These are phyloP conservation scores for Endocalyx cinctus DNA, from an alignment of 2,329 filamentous ascomycete species.

Conservation along the genomic window DNA sequence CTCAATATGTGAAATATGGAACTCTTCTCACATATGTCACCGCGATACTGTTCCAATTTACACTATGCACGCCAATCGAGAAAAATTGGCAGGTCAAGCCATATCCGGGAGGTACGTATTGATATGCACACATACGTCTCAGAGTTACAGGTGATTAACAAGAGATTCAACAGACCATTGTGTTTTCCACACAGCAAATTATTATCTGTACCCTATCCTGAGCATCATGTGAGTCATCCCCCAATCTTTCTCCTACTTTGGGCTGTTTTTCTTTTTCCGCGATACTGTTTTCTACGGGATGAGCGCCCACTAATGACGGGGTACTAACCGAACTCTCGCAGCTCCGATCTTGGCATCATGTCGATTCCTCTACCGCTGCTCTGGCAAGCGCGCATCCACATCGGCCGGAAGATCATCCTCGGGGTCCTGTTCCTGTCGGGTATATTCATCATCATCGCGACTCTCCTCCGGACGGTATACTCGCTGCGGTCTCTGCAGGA, in stretches of 20 bases:
- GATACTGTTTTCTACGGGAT: too few relatives aligned
- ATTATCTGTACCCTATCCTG: conserved; percentile 8
- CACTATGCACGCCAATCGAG: conserved; percentile 23
- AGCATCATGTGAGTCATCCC: conserved; percentile 1
- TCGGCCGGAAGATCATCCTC: conserved; percentile 18
- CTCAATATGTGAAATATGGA: conserved; percentile 17
- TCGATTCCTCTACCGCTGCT: conserved; percentile 18
- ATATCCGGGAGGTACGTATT: conserved; percentile 18
- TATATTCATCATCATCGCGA: conserved; percentile 23
- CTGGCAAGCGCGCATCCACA: conserved; percentile 12
- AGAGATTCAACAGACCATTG: too few relatives aligned
- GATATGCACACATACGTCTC: too few relatives aligned
- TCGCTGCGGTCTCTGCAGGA: conserved; percentile 16
- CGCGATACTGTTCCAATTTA: conserved; percentile 24
- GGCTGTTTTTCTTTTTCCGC: too few relatives aligned
- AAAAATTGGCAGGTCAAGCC: conserved; percentile 28
- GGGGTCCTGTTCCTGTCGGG: conserved; percentile 21
- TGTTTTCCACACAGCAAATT: conserved; percentile 16
- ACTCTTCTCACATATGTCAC: conserved; percentile 21
- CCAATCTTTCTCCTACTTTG: background rate
- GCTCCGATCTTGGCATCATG: conserved; percentile 17
- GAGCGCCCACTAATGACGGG: too few relatives aligned
- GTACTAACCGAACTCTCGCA: conserved; percentile 1
- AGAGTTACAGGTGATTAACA: too few relatives aligned
- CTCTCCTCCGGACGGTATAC: conserved; percentile 22